Evolutionary conservation across 2,329 filamentous ascomycete genomes (phyloP), one percentile per base, ranked within the genome.

Genomic region (Botrytis squamosa): DNA sequence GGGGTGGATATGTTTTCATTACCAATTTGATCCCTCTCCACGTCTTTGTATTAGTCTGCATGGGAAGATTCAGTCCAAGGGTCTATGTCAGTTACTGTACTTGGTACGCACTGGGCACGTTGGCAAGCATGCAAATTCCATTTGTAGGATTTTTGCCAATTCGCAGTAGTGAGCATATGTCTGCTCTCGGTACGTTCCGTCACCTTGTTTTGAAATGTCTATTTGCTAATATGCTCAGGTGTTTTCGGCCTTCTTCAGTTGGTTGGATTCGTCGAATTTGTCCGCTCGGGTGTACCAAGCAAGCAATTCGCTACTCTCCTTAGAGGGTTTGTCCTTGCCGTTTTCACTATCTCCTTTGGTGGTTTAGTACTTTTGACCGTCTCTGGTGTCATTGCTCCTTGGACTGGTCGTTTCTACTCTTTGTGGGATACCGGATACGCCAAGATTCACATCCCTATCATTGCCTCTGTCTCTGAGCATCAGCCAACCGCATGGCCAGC

Each of bases 1-100:
- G 96, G 96, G 96, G 96, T 88, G 96, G 96, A 81, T 99, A 99
- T 83, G 96, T 97, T 80, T 99, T 99, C 89, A 99, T 99, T 82
- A 99, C 97, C 75, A 98, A 97, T 83, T 86, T 99, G 84, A 90
- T 99, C 74, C 96, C 96, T 55, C 89, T 99, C 78, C 96, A 99
- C 84, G 91, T 93, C 12, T 95, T 99, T 79, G 94, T 97, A 65
- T 88, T 99, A 78, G 92, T 99, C 81, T 93, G 92, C 85, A 99
- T 99, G 95, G 97, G 97, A 70, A 88, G 96, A 75, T 99, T 97
- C 84, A 98, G 95, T 86, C 92, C 93, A 74, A 90, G 96, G 75
- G 86, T 99, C 33, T 99, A 99, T 80, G 94, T 98, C 81, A 93
- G 94, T 82, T 99, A 99, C 84, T 97, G 93, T 62, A 98, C 95